Evolutionary conservation across 2,329 filamentous ascomycete genomes (phyloP).

Genomic region (Aspergillus melleus): DNA sequence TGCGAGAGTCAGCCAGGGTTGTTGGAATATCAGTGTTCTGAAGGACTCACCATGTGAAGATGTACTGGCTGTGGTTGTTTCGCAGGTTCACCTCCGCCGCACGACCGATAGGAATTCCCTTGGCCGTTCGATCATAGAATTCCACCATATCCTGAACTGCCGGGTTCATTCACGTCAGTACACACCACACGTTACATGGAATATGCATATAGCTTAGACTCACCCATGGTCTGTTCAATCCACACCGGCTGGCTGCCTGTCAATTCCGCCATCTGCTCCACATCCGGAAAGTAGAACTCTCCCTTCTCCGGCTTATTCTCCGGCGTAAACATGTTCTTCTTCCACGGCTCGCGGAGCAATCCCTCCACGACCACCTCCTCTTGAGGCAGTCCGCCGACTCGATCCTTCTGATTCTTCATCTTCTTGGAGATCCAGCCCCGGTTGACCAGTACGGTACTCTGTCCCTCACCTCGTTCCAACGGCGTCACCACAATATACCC

Average conservation of each 20-base stretch:
- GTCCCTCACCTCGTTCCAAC: constrained; percentile 65
- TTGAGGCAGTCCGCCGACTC: constrained; percentile 64
- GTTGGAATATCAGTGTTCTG: background rate
- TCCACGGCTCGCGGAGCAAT: constrained; percentile 82
- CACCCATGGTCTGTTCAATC: constrained; percentile 95
- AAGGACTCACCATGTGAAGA: constrained; percentile 85
- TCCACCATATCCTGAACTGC: constrained; percentile 76
- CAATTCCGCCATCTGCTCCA: constrained; percentile 82
- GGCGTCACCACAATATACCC: constrained; percentile 92
- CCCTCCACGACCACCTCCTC: constrained; percentile 80
- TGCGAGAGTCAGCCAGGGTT: constrained; percentile 43
- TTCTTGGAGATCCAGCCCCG: constrained; percentile 88
- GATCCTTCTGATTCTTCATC: constrained; percentile 62
- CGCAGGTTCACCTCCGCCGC: constrained; percentile 86
- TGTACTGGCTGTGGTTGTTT: constrained; percentile 98
- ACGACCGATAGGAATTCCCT: constrained; percentile 86
- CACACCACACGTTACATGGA: background rate
- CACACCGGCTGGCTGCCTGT: constrained; percentile 85
- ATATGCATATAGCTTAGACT: constrained; percentile 16
- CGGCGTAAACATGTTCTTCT: constrained; percentile 97
- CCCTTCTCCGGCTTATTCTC: constrained; percentile 79
- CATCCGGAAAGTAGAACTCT: constrained; percentile 94
- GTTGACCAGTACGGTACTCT: constrained; percentile 78
- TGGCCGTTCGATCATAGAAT: constrained; percentile 71
- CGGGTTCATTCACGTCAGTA: constrained; percentile 14